Evolutionary conservation across 345 rosid species (phyloP).

Genomic region (Combretum micranthum): DNA sequence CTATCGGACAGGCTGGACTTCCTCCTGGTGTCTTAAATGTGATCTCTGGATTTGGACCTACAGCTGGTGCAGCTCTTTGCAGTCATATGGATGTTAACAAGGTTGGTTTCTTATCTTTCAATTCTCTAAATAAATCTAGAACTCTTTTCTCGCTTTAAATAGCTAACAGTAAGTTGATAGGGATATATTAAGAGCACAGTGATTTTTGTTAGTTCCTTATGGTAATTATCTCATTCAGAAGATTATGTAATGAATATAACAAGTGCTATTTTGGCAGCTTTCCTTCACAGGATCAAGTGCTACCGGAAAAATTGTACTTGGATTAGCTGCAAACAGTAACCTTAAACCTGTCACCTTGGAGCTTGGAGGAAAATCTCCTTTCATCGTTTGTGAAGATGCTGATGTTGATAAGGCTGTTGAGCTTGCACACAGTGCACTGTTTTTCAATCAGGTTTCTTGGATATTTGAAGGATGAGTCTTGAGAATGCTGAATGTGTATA

Average conservation of each 20-base stretch:
- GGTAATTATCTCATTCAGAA: no score
- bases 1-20: constrained; percentile 70
- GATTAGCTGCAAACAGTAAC: constrained; percentile 15
- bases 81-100: constrained; percentile 88
- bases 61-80: constrained; percentile 82
- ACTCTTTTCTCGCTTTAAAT: no score
- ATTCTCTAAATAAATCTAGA: no score
- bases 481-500: background rate
- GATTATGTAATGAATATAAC: background rate
- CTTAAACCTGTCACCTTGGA: constrained; percentile 20
- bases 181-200: no score
- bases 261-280: constrained; percentile 15
- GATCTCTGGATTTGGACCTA: constrained; percentile 77
- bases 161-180: no score
- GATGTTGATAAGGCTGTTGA: constrained; percentile 19
- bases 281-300: constrained; percentile 15
- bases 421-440: constrained; percentile 10
- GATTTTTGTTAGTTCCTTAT: background rate
- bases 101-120: constrained; percentile 32
- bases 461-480: background rate
- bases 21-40: constrained; percentile 90
- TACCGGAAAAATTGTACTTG: constrained; percentile 9
- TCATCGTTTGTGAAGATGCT: constrained; percentile 17
- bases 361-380: constrained; percentile 22
- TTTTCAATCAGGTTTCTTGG: constrained; percentile 15